These are phyloP conservation scores for Xanthoparmelia taractica DNA, from an alignment of 495 filamentous ascomycete species.

Conservation along the genomic window DNA sequence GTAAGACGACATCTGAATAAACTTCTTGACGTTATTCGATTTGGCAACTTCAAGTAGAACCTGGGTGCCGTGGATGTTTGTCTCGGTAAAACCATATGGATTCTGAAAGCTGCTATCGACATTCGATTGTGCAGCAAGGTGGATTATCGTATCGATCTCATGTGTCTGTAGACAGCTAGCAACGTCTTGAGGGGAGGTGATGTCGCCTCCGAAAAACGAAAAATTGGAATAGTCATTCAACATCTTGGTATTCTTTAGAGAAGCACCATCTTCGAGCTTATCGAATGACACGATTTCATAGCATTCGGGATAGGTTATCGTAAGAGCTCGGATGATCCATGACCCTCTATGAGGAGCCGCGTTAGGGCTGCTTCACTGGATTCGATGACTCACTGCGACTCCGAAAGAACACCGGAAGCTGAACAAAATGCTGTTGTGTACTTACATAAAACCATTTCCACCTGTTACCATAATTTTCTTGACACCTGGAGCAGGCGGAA, in stretches of 20 bases:
- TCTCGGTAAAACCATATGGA: conserved; percentile 61
- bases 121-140: conserved; percentile 69
- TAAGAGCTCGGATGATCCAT: conserved; percentile 66
- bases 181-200: conserved; percentile 55
- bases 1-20: conserved; percentile 68
- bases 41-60: conserved; percentile 61
- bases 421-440: too few relatives aligned
- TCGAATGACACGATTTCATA: conserved; percentile 73
- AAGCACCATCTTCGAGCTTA: conserved; percentile 67
- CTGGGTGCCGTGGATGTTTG: conserved; percentile 68
- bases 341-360: conserved; percentile 44
- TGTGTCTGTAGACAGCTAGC: conserved; percentile 50
- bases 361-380: not conserved
- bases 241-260: conserved; percentile 58
- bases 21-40: conserved; percentile 53
- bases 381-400: conserved; percentile 9
- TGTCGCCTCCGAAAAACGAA: conserved; percentile 64
- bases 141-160: conserved; percentile 66
- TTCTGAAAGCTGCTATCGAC: conserved; percentile 67
- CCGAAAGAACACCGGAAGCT: too few relatives aligned
- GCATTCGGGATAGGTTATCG: conserved; percentile 53
- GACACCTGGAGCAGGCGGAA: conserved; percentile 6
- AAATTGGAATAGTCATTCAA: conserved; percentile 59
- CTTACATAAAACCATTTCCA: conserved; percentile 17
- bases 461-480: conserved; percentile 13